Conservation (phyloP, 2,329 filamentous ascomycete species). For the Cytospora schulzeri region DNA sequence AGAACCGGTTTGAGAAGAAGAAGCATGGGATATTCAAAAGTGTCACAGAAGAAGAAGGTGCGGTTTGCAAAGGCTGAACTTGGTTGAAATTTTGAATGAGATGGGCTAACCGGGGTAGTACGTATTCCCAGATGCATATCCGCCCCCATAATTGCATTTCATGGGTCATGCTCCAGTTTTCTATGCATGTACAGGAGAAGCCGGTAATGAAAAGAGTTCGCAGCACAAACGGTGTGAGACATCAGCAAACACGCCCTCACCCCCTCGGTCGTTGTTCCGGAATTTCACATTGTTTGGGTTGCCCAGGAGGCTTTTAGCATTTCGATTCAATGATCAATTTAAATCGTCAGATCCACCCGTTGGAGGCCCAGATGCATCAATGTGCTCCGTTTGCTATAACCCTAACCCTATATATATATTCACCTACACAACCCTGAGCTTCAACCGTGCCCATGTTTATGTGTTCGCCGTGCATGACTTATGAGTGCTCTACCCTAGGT, state of each 20-base stretch:
- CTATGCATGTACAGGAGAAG: neutral
- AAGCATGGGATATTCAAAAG: conserved; percentile 5
- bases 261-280: neutral
- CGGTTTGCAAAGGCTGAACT: conserved; percentile 1
- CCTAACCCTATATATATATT: neutral
- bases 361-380: too few species aligned
- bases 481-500: too few species aligned
- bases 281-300: neutral
- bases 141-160: neutral
- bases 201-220: neutral
- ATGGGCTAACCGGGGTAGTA: conserved; percentile 16
- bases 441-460: too few species aligned
- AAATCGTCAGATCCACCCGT: neutral
- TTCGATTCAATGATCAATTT: neutral
- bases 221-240: conserved; percentile 4
- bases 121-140: conserved; percentile 9
- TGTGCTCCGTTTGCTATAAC: neutral
- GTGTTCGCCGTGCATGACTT: too few species aligned
- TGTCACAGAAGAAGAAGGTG: conserved; percentile 5
- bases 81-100: conserved; percentile 20
- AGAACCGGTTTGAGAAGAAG: neutral
- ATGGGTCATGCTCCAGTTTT: neutral
- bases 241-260: conserved; percentile 9
- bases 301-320: neutral
- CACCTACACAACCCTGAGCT: too few species aligned